Base-by-base conservation (phyloP, 306 rosid species). In the Myrica gale region DNA sequence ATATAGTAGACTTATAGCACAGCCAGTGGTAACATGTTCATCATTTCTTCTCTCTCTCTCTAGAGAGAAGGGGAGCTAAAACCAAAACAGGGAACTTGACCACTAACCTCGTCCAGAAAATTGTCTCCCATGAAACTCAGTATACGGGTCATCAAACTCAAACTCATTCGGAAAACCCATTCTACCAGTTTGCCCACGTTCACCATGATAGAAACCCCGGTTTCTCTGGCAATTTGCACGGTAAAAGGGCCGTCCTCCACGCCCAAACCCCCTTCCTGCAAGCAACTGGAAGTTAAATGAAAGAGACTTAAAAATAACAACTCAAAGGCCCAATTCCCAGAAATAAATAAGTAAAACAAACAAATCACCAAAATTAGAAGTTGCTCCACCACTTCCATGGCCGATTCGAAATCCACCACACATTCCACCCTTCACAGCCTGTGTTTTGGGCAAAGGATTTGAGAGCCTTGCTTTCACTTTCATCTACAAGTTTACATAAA, bases 401-500 rank as follows among this genome's bases (percentile, higher is more conserved):
- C 87, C 90, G 69, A 92, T 87, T 82, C 88, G 90, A 82, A 85
- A 90, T 61, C 96, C 97, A 84, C 97, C 97, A 72, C 88, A 83
- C 83, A 90, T 87, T 81, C 89, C 93, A 73, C 93, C 93, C 79
- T 90, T 92, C 65, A 92, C 92, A 75, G 90, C 92, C 75, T 86
- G 96, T 50, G 87, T 92, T 88, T 88, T 92, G 53, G 97, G 97
- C 84, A 87, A 52, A 67, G 97, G 97, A 79, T 92, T 92, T 88
- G 96, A 88, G 55, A 92, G 93, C 83, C 97, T 88, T n/a, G 96
- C 96, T 76, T 90, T 90, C 75, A 90, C 86, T 87, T 92, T 90
- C 65, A 71, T 69, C 96, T 91, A 75, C 68, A 51, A 60, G 78
- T 65, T 65, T 58, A 54, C n/a, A 72, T 65, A 52, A 51, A 32